These are phyloP conservation scores for Discostella stelligeroides DNA, from an alignment of 108 stramenopile genomes.

Conservation along the genomic window DNA sequence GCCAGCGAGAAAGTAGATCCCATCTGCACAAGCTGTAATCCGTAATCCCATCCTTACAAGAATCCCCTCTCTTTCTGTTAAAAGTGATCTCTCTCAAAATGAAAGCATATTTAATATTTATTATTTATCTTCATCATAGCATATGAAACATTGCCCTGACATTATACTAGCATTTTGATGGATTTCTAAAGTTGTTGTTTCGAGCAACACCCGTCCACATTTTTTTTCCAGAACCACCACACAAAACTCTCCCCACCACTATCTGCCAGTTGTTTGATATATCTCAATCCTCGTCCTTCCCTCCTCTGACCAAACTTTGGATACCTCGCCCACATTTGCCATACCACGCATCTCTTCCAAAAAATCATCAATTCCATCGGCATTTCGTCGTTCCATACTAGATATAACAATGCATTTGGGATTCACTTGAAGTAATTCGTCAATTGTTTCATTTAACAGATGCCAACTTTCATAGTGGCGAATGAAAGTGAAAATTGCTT, in stretches of 20 bases:
- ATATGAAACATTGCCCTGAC: no score
- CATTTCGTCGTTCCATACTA: constrained; percentile 71
- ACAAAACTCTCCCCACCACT: not conserved
- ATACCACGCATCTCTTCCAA: constrained; percentile 39
- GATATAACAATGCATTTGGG: constrained; percentile 64
- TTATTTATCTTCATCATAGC: no score
- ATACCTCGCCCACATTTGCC: constrained; percentile 32
- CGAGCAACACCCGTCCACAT: no score
- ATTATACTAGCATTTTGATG: no score
- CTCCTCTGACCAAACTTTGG: constrained; percentile 42
- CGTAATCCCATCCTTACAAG: no score
- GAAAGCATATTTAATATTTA: no score
- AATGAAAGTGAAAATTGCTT: not conserved
- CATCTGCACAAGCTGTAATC: no score
- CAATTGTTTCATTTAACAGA: constrained; percentile 64
- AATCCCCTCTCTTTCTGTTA: no score
- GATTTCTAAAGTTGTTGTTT: no score
- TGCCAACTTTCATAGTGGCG: constrained; percentile 48
- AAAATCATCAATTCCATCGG: constrained; percentile 74
- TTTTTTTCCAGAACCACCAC: no score
- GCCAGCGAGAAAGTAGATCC: no score
- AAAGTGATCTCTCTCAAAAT: no score
- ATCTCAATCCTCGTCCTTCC: constrained; percentile 37
- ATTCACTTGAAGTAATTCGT: constrained; percentile 56
- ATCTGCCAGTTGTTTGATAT: constrained; percentile 37